Conservation (phyloP, 257 asterid genomes). For the Petunia secreta region DNA sequence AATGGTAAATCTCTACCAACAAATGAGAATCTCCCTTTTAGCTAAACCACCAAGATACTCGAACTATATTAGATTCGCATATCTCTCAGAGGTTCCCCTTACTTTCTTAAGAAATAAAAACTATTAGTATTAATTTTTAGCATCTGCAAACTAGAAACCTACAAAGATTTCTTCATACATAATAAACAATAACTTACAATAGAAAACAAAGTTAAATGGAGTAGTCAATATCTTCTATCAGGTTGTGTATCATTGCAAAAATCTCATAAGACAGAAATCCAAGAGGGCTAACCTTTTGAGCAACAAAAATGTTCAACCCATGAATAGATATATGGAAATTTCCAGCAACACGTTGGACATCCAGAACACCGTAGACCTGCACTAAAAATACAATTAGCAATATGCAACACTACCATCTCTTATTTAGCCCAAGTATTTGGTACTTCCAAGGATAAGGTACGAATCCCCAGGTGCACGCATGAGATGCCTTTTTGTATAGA, state of each 20-base stretch:
- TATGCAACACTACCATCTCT: not conserved
- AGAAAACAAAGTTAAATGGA: not conserved
- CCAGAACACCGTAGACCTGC: conserved; percentile 94
- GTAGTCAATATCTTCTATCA: not conserved
- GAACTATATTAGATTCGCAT: not conserved
- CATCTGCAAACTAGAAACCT: conserved; percentile 21
- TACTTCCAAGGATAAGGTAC: conserved; percentile 3
- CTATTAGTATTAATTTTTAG: not conserved
- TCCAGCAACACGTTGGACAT: conserved; percentile 99
- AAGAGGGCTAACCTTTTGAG: conserved; percentile 72
- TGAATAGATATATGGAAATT: conserved; percentile 98
- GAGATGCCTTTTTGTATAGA: no score
- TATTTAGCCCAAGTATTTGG: not conserved
- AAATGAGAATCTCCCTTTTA: conserved; percentile 10
- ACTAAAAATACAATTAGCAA: conserved; percentile 25
- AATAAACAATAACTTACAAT: not conserved
- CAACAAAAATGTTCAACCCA: conserved; percentile 89
- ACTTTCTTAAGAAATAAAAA: not conserved
- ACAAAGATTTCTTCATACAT: not conserved
- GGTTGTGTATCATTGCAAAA: conserved; percentile 24
- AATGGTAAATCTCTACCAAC: not conserved
- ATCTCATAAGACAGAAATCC: conserved; percentile 25
- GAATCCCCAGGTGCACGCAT: no score
- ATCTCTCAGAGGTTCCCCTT: not conserved
- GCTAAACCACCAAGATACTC: conserved; percentile 8